Evolutionary conservation across 495 filamentous ascomycete genomes (phyloP).

Genomic region (Lophium mytilinum): DNA sequence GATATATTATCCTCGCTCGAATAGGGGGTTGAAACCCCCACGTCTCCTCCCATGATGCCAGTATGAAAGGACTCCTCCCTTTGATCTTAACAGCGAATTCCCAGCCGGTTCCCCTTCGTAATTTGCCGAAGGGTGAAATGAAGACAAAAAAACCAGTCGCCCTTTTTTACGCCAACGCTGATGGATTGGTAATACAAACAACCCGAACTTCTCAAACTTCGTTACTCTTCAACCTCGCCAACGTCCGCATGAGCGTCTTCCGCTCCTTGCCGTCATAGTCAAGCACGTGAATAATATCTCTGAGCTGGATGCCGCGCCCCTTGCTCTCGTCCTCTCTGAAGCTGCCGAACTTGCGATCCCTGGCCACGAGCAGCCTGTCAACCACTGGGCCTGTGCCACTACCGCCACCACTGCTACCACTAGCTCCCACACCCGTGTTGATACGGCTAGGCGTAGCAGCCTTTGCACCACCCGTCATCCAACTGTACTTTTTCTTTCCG

Average conservation of each 20-base stretch:
- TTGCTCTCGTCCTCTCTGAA: slow-evolving; percentile 55
- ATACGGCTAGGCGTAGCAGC: slow-evolving; percentile 23
- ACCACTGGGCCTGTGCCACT: slow-evolving; percentile 1
- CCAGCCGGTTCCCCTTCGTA: too few relatives aligned
- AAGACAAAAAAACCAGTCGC: too few relatives aligned
- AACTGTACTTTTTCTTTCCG: slow-evolving; percentile 28
- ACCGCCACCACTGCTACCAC: slow-evolving; percentile 7
- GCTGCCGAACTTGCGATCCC: slow-evolving; percentile 39
- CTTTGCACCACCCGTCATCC: slow-evolving; percentile 30
- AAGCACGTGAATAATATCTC: slow-evolving; percentile 58
- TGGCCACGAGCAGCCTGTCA: slow-evolving; percentile 30
- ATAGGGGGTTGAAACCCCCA: too few relatives aligned
- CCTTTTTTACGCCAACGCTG: too few relatives aligned
- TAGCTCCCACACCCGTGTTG: slow-evolving; percentile 26
- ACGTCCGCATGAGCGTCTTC: slow-evolving; percentile 47
- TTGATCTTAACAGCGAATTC: too few relatives aligned
- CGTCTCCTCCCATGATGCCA: too few relatives aligned
- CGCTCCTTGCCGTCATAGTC: slow-evolving; percentile 52
- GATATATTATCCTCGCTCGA: too few relatives aligned
- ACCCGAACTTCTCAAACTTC: background rate
- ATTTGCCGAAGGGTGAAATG: too few relatives aligned
- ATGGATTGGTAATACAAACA: too few relatives aligned
- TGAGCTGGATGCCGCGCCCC: slow-evolving; percentile 58
- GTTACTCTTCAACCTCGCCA: slow-evolving; percentile 28
- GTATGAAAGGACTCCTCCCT: too few relatives aligned